Evolutionary conservation across 345 rosid genomes (phyloP), one percentile per base, ranked within the genome.

Genomic region (Trapa bicornis): DNA sequence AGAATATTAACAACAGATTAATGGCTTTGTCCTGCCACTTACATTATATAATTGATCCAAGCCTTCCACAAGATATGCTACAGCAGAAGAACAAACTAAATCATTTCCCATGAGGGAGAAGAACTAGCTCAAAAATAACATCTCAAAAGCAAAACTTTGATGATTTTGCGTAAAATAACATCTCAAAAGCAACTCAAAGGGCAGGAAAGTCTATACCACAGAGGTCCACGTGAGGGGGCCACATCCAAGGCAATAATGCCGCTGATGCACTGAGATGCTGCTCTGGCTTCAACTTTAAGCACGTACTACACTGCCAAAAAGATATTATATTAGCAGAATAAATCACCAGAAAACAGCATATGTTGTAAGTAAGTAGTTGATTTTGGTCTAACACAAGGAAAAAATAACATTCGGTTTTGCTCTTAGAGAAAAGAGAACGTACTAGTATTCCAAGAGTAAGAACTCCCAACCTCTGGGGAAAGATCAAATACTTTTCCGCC

Each of bases 401-500:
- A 35, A 38, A 50, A 14, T 32, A 14, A 9, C 15, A n/a, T 37
- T 32, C 3, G 14, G 14, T 48, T 48, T 48, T 3, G 14, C 15
- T 48, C 13, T 48, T 22, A 22, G 14, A 48, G 53, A 14, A 14
- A 3, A 48, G 53, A 3, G 14, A 48, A 11, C 14, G 13, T 3
- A 48, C 36, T 37, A 6, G 16, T 29, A 15, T 6, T 64, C 8
- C 53, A 3, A 48, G 14, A 48, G 53, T 3, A 1, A 17, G 53
- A 48, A 60, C 42, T 63, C 9, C 67, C 15, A 81, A 92, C 98
- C 82, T 88, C 84, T 47, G 97, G 93, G 42, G 87, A 61, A 54
- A 92, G 96, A 72, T 89, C 84, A 73, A 88, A 89, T 43, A 66
- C 81, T 74, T 76, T 83, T 43, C 92, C 93, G 39, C 93, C 97